phyloP scores from a whole-genome alignment of 1,284 basidiomycete species.

The Anthracocystis walkeri region DNA sequence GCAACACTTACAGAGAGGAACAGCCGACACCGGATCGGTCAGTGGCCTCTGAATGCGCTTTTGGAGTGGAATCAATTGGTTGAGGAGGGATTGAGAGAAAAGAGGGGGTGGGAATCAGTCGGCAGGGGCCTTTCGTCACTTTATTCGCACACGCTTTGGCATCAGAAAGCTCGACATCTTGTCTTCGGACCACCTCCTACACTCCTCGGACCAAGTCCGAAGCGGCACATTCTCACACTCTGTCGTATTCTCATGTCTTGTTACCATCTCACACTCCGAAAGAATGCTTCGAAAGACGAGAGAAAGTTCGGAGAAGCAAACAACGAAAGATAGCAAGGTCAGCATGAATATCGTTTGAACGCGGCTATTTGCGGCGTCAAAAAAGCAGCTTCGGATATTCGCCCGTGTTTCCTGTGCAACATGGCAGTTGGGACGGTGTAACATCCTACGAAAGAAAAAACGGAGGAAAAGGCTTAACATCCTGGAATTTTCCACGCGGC shows the following conservation, averaged over 20 bases:
- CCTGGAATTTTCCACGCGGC: not conserved
- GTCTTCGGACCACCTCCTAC: constrained; percentile 6
- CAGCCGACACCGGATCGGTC: not conserved
- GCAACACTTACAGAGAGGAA: not conserved
- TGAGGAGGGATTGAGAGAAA: not conserved
- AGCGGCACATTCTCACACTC: constrained; percentile 15
- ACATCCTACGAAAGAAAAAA: not conserved
- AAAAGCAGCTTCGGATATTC: constrained; percentile 6
- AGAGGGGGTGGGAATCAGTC: not conserved
- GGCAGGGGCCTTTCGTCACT: constrained; percentile 14
- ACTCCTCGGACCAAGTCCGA: constrained; percentile 25
- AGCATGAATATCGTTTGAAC: not conserved
- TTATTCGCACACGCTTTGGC: constrained; percentile 14
- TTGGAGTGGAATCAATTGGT: not conserved
- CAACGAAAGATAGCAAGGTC: not conserved
- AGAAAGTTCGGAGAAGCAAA: not conserved
- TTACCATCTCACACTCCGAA: not conserved
- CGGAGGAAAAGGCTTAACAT: too few species aligned
- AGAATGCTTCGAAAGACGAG: not conserved
- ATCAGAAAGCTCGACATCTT: not conserved
- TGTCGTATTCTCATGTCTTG: not conserved
- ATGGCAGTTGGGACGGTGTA: not conserved
- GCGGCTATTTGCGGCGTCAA: constrained; percentile 33
- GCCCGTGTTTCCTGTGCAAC: not conserved
- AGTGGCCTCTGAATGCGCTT: not conserved